Evolutionary conservation across 495 filamentous ascomycete species (phyloP).

Genomic region (Diplogelasinospora grovesii): DNA sequence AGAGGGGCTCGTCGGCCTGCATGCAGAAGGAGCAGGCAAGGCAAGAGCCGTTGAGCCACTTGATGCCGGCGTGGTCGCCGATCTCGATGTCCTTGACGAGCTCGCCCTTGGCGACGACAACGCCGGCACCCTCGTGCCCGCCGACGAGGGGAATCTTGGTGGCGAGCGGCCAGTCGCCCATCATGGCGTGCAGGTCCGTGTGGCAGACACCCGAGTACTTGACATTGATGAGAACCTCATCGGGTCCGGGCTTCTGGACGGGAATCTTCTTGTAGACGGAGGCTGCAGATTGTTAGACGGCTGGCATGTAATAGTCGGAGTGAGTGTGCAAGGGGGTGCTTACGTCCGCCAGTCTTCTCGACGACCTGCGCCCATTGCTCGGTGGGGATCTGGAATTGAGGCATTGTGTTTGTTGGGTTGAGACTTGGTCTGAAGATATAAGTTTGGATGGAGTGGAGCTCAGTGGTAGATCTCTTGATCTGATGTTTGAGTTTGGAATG

Average conservation of each 20-base stretch:
- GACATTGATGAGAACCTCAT: conserved; percentile 87
- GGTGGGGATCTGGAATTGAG: conserved; percentile 48
- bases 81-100: conserved; percentile 67
- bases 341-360: conserved; percentile 66
- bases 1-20: conserved; percentile 63
- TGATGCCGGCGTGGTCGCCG: conserved; percentile 78
- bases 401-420: conserved; percentile 19
- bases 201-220: conserved; percentile 92
- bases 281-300: conserved; percentile 39
- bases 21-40: conserved; percentile 74
- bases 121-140: conserved; percentile 87
- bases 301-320: neutral
- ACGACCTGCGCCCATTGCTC: conserved; percentile 85
- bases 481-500: too few species aligned
- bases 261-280: conserved; percentile 76
- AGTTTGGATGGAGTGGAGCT: neutral
- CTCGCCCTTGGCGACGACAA: conserved; percentile 72
- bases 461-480: too few species aligned
- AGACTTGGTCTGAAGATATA: conserved; percentile 1
- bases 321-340: conserved; percentile 14
- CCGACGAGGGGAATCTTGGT: conserved; percentile 81
- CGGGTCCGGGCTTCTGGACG: conserved; percentile 69
- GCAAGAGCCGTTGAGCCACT: conserved; percentile 87
- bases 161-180: conserved; percentile 78
- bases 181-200: conserved; percentile 79